Percentiles rank a stretch among this genome's conserved stretches.
These are phyloP conservation scores for Camellia oleifera DNA, from an alignment of 179 eudicot species.

Conservation along the genomic window DNA sequence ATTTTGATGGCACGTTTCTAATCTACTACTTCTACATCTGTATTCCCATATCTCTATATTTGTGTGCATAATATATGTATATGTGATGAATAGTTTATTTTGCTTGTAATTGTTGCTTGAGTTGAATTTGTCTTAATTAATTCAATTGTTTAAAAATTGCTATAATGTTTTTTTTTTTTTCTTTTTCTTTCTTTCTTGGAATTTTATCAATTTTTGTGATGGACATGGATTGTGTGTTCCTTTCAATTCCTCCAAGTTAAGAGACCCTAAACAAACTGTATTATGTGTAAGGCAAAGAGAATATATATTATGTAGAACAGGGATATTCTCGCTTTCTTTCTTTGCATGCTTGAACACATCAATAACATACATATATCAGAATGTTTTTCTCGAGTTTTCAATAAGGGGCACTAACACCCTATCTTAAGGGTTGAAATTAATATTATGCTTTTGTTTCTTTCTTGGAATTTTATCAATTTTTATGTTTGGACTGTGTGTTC, in stretches of 20 bases:
- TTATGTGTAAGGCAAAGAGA: too few relatives aligned
- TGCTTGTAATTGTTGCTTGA: not conserved
- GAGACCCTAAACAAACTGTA: too few relatives aligned
- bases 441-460: not conserved
- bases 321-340: too few relatives aligned
- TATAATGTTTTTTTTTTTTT: not conserved
- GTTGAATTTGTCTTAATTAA: not conserved
- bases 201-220: not conserved
- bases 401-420: too few relatives aligned
- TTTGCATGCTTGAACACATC: too few relatives aligned
- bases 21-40: not conserved
- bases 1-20: slow-evolving; percentile 57
- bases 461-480: not conserved
- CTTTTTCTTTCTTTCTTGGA: not conserved
- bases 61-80: not conserved
- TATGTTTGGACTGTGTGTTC: not conserved
- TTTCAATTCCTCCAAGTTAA: not conserved
- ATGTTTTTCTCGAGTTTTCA: too few relatives aligned
- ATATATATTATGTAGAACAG: too few relatives aligned
- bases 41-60: not conserved
- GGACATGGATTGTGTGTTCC: not conserved
- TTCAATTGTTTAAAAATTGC: not conserved
- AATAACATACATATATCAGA: too few relatives aligned
- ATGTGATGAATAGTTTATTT: not conserved
- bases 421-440: too few relatives aligned